Percentiles rank a stretch among this genome's conserved stretches.
phyloP scores from a whole-genome alignment of 768 basidiomycete species.

The Suillus paluster region DNA sequence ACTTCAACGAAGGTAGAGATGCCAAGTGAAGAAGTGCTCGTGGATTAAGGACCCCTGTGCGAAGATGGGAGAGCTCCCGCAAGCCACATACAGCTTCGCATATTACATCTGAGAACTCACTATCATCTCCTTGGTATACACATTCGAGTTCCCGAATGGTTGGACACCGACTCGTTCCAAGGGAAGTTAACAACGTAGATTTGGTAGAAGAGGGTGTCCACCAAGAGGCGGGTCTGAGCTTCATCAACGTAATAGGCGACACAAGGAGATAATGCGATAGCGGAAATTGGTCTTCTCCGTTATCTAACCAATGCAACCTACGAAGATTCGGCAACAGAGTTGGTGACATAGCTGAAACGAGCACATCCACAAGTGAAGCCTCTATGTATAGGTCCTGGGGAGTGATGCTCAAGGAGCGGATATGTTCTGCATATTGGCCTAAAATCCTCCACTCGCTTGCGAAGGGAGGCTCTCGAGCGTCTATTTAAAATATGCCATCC shows the following conservation, averaged over 20 bases:
- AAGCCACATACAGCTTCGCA: neutral
- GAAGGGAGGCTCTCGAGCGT: neutral
- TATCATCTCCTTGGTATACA: neutral
- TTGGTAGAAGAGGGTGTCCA: neutral
- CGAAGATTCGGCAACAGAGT: constrained; percentile 3
- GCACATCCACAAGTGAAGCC: neutral
- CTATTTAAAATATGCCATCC: neutral
- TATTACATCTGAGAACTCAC: neutral
- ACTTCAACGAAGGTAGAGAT: neutral
- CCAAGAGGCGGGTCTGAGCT: neutral
- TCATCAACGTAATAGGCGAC: neutral
- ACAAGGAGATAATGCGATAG: neutral
- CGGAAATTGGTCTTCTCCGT: neutral
- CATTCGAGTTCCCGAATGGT: neutral
- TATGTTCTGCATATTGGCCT: neutral
- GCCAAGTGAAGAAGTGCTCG: neutral
- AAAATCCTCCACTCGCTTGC: neutral
- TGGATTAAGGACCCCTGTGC: neutral
- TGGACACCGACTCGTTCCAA: neutral
- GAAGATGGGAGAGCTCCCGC: neutral
- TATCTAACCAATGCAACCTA: neutral
- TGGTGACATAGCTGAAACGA: neutral
- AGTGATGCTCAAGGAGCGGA: neutral
- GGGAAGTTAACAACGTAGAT: neutral
- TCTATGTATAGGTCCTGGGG: neutral